Conservation (phyloP, 352 stramenopile species). For the Discostella stelligera region DNA sequence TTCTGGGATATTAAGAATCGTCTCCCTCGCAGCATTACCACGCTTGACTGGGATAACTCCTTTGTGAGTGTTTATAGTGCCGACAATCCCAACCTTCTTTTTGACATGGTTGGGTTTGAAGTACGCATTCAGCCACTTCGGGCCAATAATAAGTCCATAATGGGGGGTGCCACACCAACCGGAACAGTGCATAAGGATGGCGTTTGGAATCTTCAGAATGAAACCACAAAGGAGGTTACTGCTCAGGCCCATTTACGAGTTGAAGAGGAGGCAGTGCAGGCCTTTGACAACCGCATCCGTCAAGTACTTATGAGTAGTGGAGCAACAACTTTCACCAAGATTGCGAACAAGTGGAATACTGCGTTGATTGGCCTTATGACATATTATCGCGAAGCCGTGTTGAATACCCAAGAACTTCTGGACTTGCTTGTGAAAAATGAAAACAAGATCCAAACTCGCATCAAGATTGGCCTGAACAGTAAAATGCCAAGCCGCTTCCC, state of each 20-base stretch:
- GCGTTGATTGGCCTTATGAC: slow-evolving; percentile 93
- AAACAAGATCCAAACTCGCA: slow-evolving; percentile 99
- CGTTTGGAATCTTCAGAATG: slow-evolving; percentile 99
- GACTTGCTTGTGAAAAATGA: slow-evolving; percentile 99
- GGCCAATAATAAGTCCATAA: slow-evolving; percentile 51
- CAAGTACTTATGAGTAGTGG: slow-evolving; percentile 99
- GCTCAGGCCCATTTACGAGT: slow-evolving; percentile 95
- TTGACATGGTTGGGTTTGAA: slow-evolving; percentile 99
- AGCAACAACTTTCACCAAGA: slow-evolving; percentile 99
- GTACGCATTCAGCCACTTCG: slow-evolving; percentile 84
- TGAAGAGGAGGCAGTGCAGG: slow-evolving; percentile 92
- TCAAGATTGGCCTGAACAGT: slow-evolving; percentile 99
- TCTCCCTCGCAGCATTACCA: slow-evolving; percentile 96
- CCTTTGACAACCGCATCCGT: slow-evolving; percentile 99
- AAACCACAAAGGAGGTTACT: slow-evolving; percentile 99
- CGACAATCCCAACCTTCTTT: slow-evolving; percentile 99
- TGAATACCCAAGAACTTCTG: slow-evolving; percentile 99
- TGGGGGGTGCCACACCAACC: slow-evolving; percentile 70
- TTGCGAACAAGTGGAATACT: slow-evolving; percentile 97
- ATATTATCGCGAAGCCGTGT: slow-evolving; percentile 98
- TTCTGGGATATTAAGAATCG: slow-evolving; percentile 99
- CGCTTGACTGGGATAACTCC: slow-evolving; percentile 98
- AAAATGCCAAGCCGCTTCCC: slow-evolving; percentile 99
- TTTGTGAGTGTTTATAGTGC: slow-evolving; percentile 99
- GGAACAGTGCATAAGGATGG: slow-evolving; percentile 95